Base-by-base conservation (phyloP, 345 rosid genomes). In the Salix brachista region DNA sequence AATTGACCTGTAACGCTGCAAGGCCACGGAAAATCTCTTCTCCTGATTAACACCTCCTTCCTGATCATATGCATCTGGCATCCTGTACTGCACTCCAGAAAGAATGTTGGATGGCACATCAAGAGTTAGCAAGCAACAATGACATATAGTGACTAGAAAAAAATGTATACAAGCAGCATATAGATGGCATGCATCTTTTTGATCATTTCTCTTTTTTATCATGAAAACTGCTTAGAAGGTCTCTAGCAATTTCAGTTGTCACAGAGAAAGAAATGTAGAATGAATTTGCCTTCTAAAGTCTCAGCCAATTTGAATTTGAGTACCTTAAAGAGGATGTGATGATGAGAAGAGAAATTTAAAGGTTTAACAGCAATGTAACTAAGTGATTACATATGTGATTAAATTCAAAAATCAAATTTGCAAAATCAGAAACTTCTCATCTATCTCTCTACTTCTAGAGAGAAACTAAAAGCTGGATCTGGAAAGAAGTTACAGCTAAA, bases 11-110 rank as follows among this genome's bases (percentile, higher is more conserved):
- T 96, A 96, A 70, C 98, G 94, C 80, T 96, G 94, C 84, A 90
- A 16, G 82, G 92, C 97, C 80, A 89, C 98, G 86, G 97, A 71
- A 80, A 96, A 96, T 83, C 99, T 91, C 89, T 93, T 96, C 77
- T 95, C 97, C 81, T 95, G 99, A 76, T 89, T 80, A 81, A 95
- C 94, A 73, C 80, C 89, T 21, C 99, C 94, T 3, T 89, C 97
- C 52, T 84, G 85, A 89, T 95, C 99, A 89, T 95, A 95, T 61
- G 99, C 98, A 61, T 95, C 99, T 26, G 99, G 99, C 88, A 95
- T 88, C 83, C 91, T 84, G 81, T 95, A 95, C 99, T 94, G 91
- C 77, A 86, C 60, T 72, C 73, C 66, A 74, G 41, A 73, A 72
- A 71, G 69, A 75, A 68, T 41, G 54, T 36, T 71, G 73, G 65